These are phyloP conservation scores for Cryomyces minteri DNA, from an alignment of 495 filamentous ascomycete genomes.

Conservation along the genomic window DNA sequence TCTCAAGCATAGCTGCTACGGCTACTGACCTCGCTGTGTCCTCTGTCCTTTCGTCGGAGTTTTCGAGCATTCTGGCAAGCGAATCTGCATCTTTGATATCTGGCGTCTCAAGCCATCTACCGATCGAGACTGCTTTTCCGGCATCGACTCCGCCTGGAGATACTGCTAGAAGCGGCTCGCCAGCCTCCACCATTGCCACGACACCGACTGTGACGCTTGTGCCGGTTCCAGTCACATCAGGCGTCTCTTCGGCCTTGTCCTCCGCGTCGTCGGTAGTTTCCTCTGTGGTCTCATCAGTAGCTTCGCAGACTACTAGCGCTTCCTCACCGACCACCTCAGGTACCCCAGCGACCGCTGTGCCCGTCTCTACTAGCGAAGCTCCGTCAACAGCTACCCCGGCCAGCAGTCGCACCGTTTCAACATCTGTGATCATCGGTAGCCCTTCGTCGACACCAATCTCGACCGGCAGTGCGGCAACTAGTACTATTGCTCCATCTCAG, in stretches of 20 bases:
- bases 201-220: neutral
- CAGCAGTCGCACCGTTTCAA: too few species aligned
- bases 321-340: too few species aligned
- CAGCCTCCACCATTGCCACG: neutral
- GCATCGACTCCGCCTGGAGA: neutral
- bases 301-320: too few species aligned
- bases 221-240: neutral
- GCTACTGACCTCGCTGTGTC: slow-evolving; percentile 6
- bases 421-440: too few species aligned
- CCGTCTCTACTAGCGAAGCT: too few species aligned
- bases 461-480: too few species aligned
- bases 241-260: neutral
- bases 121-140: neutral
- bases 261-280: neutral
- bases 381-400: too few species aligned
- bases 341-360: too few species aligned
- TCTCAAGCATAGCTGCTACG: slow-evolving; percentile 7
- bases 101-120: slow-evolving; percentile 1
- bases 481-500: too few species aligned
- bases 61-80: slow-evolving; percentile 7
- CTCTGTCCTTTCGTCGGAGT: slow-evolving; percentile 3
- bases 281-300: neutral
- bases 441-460: too few species aligned
- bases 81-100: slow-evolving; percentile 3
- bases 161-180: neutral